A percentile compares a stretch with the other conserved stretches of the same genome.
Evolutionary conservation across 2,329 filamentous ascomycete species (phyloP).

Genomic region (Talaromyces sp.): DNA sequence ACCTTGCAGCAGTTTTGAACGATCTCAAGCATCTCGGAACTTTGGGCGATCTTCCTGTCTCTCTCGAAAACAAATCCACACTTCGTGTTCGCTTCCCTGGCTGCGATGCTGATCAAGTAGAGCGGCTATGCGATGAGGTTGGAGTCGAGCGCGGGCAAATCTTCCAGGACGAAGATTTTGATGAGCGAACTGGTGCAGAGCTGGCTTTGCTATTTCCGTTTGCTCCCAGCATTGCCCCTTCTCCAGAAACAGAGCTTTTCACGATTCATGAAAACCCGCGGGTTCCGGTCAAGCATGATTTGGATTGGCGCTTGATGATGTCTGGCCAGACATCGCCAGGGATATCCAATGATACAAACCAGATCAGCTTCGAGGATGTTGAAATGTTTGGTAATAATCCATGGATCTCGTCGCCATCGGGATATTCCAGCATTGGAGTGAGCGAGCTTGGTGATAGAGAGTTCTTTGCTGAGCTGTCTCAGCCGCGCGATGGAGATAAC

Average conservation of each 20-base stretch:
- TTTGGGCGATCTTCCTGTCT: constrained; percentile 80
- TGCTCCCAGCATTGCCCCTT: constrained; percentile 61
- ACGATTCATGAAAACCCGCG: constrained; percentile 40
- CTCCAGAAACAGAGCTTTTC: constrained; percentile 46
- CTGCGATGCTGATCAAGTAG: constrained; percentile 78
- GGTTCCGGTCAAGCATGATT: constrained; percentile 25
- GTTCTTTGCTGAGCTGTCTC: constrained; percentile 42
- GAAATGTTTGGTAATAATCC: constrained; percentile 52
- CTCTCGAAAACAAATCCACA: constrained; percentile 64
- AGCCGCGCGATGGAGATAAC: constrained; percentile 31
- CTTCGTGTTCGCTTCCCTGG: constrained; percentile 87
- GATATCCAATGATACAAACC: constrained; percentile 28
- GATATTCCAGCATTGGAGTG: constrained; percentile 58
- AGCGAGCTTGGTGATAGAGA: constrained; percentile 50
- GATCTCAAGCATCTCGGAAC: constrained; percentile 75
- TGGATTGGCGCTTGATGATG: constrained; percentile 61
- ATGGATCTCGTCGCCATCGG: constrained; percentile 55
- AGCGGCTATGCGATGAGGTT: constrained; percentile 80
- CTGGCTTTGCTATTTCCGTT: constrained; percentile 84
- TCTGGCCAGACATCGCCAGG: constrained; percentile 39
- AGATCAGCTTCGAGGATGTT: constrained; percentile 41
- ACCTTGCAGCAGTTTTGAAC: constrained; percentile 73
- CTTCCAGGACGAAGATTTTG: constrained; percentile 74
- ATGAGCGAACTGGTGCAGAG: constrained; percentile 63
- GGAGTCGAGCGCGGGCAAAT: constrained; percentile 79